Evolutionary conservation across 805 yeast genomes (phyloP).

Genomic region (Clavispora fructus): DNA sequence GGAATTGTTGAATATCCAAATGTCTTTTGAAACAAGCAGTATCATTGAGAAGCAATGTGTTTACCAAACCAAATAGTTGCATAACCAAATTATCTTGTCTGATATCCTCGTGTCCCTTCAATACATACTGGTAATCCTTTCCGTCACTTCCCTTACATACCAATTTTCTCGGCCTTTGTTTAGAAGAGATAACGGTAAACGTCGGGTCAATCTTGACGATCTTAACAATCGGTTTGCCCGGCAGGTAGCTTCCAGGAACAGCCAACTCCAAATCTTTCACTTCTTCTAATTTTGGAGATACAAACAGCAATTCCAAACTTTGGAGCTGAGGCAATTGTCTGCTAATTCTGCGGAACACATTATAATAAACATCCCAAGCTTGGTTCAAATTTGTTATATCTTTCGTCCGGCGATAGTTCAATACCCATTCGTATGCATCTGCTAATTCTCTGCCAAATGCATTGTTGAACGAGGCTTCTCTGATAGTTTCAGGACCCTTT

Average conservation of each 20-base stretch:
- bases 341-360: slow-evolving; percentile 85
- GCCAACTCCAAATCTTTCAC: slow-evolving; percentile 81
- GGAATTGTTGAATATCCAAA: slow-evolving; percentile 82
- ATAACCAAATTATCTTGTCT: slow-evolving; percentile 96
- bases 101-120: slow-evolving; percentile 97
- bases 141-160: slow-evolving; percentile 87
- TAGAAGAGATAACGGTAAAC: slow-evolving; percentile 83
- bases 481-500: slow-evolving; percentile 83
- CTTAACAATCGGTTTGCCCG: slow-evolving; percentile 72
- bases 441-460: slow-evolving; percentile 90
- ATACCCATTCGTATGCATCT: slow-evolving; percentile 92
- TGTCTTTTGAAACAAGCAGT: slow-evolving; percentile 96
- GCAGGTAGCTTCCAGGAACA: slow-evolving; percentile 87
- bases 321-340: slow-evolving; percentile 85
- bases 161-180: slow-evolving; percentile 89
- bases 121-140: slow-evolving; percentile 70
- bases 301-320: slow-evolving; percentile 84
- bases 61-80: slow-evolving; percentile 95
- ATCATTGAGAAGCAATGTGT: slow-evolving; percentile 81
- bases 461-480: slow-evolving; percentile 88
- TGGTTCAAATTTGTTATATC: slow-evolving; percentile 88
- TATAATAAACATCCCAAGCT: slow-evolving; percentile 96
- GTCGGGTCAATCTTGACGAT: slow-evolving; percentile 77
- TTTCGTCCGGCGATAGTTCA: slow-evolving; percentile 75
- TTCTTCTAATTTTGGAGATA: slow-evolving; percentile 81